Base-by-base conservation (phyloP, 805 yeast species). In the Teunomyces gatunensis region DNA sequence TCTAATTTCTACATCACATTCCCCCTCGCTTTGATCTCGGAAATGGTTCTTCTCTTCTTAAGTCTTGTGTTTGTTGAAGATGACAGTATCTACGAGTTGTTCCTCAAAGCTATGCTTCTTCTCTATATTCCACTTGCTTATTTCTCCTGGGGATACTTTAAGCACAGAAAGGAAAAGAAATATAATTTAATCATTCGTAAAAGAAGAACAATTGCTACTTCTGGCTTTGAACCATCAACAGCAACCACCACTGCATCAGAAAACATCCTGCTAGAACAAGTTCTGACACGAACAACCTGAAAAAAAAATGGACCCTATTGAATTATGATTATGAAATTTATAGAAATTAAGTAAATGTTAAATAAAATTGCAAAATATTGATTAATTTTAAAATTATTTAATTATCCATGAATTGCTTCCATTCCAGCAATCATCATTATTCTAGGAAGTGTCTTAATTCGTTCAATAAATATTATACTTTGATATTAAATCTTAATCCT, bases 41-140 rank as follows among this genome's bases (percentile, higher is more conserved):
- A 73, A 50, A 60, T 71, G 64, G 50, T 64, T 3, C 53, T 68
- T 28, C 50, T 63, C 15, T 69, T 73, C 46, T 60, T 73, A 46
- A 63, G 73, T 47, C 58, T 73, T 39, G 64, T 58, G 3, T 67
- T 68, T 45, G 70, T 59, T n/a, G 47, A 42, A 3, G 55, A 49
- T 11, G 45, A 48, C 12, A 47, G 45, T 54, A 39, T 48, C 43
- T 54, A 63, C 42, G 74, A 71, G 39, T 23, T 53, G n/a, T 44
- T 55, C 1, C 48, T 68, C 21, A 60, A 68, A 54, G 54, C 47
- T 1, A 57, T 56, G 2, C 52, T 73, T 23, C 50, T 71, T 43
- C 43, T 52, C 5, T 73, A 73, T 47, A 55, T 71, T 11, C 78
- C 78, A 1, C 48, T 63, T 4, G 70, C 63, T 1, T 72, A 69